Evolutionary conservation across 805 yeast genomes (phyloP), one percentile per base, ranked within the genome.

Genomic region (Starmerella vaccinii): DNA sequence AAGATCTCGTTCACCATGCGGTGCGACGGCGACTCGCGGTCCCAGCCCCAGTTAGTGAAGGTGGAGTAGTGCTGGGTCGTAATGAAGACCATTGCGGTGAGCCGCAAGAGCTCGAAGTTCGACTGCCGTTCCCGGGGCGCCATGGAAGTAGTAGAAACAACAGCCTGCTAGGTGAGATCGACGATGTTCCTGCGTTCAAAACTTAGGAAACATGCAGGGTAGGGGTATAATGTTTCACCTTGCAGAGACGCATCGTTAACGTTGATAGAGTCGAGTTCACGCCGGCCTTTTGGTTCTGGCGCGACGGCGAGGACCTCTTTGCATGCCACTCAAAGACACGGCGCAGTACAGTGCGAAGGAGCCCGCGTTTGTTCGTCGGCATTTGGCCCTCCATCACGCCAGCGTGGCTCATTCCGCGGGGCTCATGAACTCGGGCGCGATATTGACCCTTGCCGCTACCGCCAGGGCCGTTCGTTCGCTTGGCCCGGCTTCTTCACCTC

Each of bases 21-120:
- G 37, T 50, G 45, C 15, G 16, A 21, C 16, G 38, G 45, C 21
- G 45, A 34, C 12, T 29, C 27, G 15, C 52, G 47, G 13, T 43
- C 38, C 39, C 33, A 48, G 16, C 5, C 42, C 55, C 55, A 47
- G 15, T 9, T 6, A 5, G 41, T 37, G 30, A 40, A 23, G 4
- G 48, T 44, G 7, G 47, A 40, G 30, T 51, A 53, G 37, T 53
- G 57, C 21, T 50, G 52, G n/a, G 26, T 5, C 16, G 51, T 50
- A 16, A 53, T 53, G 33, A 44, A 24, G 15, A 33, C 41, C 57
- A 53, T 53, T 18, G 50, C 51, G 8, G 51, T n/a, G 18, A 53
- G 27, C n/a, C 57, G 50, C 23, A 53, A 35, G 6, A 42, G 30
- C 46, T 53, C 57, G 42, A 45, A 53, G 24, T 53, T 53, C 13